Percentiles rank a stretch among this genome's conserved stretches.
Evolutionary conservation across 169 alveolate genomes (phyloP).

Genomic region (Cryptosporidium meleagridis): DNA sequence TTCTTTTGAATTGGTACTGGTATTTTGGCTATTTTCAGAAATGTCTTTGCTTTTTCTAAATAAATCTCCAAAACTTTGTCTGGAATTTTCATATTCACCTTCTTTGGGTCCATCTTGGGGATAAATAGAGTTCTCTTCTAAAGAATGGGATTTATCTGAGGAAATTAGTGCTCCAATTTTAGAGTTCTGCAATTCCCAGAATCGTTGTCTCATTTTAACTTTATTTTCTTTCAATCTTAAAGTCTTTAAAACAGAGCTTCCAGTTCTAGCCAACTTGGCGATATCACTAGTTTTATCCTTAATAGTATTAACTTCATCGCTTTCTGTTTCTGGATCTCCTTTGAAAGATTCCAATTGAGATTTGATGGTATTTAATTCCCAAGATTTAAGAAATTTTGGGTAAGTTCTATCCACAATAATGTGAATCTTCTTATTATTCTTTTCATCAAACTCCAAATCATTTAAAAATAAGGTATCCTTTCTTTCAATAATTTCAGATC

Average conservation of each 20-base stretch:
- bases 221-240: slow-evolving; percentile 93
- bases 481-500: slow-evolving; percentile 81
- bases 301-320: slow-evolving; percentile 91
- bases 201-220: slow-evolving; percentile 90
- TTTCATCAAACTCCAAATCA: slow-evolving; percentile 87
- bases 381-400: slow-evolving; percentile 95
- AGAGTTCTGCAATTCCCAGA: slow-evolving; percentile 94
- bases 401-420: slow-evolving; percentile 92
- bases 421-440: slow-evolving; percentile 90
- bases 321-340: slow-evolving; percentile 81
- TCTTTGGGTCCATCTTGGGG: not conserved
- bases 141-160: not conserved
- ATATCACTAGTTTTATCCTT: slow-evolving; percentile 97
- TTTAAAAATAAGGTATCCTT: slow-evolving; percentile 75
- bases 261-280: slow-evolving; percentile 96
- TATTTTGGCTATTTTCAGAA: not conserved
- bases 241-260: slow-evolving; percentile 90
- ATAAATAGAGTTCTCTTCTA: not conserved
- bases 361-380: slow-evolving; percentile 25
- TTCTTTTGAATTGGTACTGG: not conserved
- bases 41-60: slow-evolving; percentile 67
- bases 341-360: slow-evolving; percentile 46
- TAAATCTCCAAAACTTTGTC: slow-evolving; percentile 35
- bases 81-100: slow-evolving; percentile 7
- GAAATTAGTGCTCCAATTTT: slow-evolving; percentile 87